These are phyloP conservation scores for Geotrichum histeridarum DNA, from an alignment of 1,139 yeast genomes.

Conservation along the genomic window DNA sequence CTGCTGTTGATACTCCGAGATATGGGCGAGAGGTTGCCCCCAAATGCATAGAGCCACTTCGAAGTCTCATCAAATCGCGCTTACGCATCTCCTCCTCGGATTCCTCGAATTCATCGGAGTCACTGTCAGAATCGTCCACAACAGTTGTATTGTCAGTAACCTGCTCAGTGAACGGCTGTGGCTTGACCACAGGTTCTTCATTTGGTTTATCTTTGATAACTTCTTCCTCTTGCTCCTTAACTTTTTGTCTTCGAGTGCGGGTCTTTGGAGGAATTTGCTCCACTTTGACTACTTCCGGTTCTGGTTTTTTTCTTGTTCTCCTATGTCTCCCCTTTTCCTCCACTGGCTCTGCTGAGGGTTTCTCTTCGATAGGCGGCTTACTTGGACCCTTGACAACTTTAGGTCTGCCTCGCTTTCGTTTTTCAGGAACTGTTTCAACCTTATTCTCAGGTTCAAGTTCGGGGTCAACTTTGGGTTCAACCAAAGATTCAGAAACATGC, in stretches of 20 bases:
- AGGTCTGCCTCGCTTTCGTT: conserved; percentile 6
- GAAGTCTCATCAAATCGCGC: conserved; percentile 15
- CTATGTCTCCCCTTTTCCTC: not conserved
- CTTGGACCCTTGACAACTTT: not conserved
- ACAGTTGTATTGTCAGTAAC: not conserved
- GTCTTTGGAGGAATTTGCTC: not conserved
- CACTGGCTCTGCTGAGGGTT: not conserved
- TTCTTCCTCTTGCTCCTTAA: not conserved
- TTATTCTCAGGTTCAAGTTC: not conserved
- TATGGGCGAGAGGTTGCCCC: not conserved
- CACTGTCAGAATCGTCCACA: conserved; percentile 7
- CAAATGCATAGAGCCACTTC: conserved; percentile 10
- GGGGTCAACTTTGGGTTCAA: not conserved
- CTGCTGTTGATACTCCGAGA: not conserved
- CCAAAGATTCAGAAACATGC: not conserved
- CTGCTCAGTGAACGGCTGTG: not conserved
- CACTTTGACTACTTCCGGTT: not conserved
- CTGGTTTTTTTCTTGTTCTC: not conserved
- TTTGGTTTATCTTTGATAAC: not conserved
- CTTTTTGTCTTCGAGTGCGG: not conserved
- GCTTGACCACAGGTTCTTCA: not conserved
- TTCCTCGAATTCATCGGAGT: conserved; percentile 10
- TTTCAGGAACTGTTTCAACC: not conserved
- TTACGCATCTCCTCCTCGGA: conserved; percentile 14
- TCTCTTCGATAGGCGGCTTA: not conserved